These are phyloP conservation scores for Umbelopsis sp. DNA, from an alignment of 192 early-diverging fungal species.

Conservation along the genomic window DNA sequence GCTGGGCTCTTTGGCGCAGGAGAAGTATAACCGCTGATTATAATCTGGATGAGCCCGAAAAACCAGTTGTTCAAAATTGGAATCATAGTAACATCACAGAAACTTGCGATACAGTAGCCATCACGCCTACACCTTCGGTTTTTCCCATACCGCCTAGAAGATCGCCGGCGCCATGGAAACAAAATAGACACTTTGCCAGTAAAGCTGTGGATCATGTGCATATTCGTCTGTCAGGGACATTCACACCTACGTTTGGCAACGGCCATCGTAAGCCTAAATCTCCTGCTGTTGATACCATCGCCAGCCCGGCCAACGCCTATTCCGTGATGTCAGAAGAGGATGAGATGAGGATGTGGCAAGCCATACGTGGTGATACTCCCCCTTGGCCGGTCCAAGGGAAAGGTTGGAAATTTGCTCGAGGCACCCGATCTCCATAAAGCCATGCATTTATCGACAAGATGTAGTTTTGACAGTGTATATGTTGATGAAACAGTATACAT, in stretches of 20 bases:
- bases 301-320: background rate
- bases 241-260: conserved; percentile 11
- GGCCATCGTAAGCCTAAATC: background rate
- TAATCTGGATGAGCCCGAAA: background rate
- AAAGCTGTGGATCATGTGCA: background rate
- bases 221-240: conserved; percentile 8
- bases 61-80: background rate
- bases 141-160: conserved; percentile 9
- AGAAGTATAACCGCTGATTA: too few species aligned
- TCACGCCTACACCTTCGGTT: background rate
- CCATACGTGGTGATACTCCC: background rate
- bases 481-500: too few species aligned
- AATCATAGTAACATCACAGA: background rate
- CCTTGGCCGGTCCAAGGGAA: conserved; percentile 19
- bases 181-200: conserved; percentile 1
- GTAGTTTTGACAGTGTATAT: too few species aligned
- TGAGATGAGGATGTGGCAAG: conserved; percentile 13
- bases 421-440: background rate
- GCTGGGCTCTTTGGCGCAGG: too few species aligned
- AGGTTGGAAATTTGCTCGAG: conserved; percentile 15
- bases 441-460: too few species aligned
- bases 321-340: background rate
- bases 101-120: background rate
- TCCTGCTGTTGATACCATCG: background rate
- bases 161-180: conserved; percentile 7